phyloP scores from a whole-genome alignment of 1,284 basidiomycete genomes.

The Malassezia brasiliensis region DNA sequence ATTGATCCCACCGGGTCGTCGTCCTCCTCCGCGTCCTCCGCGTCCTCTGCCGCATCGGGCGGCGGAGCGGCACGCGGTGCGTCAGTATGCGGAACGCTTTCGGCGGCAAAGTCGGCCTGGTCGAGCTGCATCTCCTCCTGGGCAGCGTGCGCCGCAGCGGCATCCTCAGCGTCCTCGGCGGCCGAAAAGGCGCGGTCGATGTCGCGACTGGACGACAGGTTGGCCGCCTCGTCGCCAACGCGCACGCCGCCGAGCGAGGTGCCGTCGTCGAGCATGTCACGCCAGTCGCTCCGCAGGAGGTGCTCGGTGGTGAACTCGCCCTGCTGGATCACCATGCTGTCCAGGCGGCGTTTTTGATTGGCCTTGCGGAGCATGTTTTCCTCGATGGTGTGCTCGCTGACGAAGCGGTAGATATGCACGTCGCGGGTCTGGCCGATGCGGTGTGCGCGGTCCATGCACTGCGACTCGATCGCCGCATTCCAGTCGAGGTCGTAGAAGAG shows the following conservation, averaged over 20 bases:
- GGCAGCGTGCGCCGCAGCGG: slow-evolving; percentile 67
- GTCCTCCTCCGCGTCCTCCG: slow-evolving; percentile 5
- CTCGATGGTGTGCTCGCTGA: slow-evolving; percentile 84
- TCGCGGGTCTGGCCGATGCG: slow-evolving; percentile 93
- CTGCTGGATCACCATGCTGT: slow-evolving; percentile 83
- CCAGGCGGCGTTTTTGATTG: slow-evolving; percentile 84
- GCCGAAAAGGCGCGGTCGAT: slow-evolving; percentile 65
- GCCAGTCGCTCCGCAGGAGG: slow-evolving; percentile 61
- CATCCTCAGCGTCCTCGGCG: slow-evolving; percentile 80
- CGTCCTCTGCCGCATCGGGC: slow-evolving; percentile 50
- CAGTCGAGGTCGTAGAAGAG: slow-evolving; percentile 96
- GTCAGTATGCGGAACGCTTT: not conserved
- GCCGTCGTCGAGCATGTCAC: slow-evolving; percentile 61
- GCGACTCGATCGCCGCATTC: slow-evolving; percentile 92
- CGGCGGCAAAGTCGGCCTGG: slow-evolving; percentile 51
- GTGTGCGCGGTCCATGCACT: slow-evolving; percentile 90
- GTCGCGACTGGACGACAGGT: slow-evolving; percentile 47
- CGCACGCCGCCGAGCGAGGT: slow-evolving; percentile 34
- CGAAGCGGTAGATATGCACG: slow-evolving; percentile 92
- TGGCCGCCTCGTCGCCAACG: slow-evolving; percentile 35
- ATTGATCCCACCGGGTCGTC: slow-evolving; percentile 62
- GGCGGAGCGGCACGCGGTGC: not conserved
- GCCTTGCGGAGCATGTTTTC: slow-evolving; percentile 93
- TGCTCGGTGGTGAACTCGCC: slow-evolving; percentile 67
- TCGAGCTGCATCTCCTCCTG: slow-evolving; percentile 71